phyloP scores from a whole-genome alignment of 2,329 filamentous ascomycete species.

The Fusarium begoniae region DNA sequence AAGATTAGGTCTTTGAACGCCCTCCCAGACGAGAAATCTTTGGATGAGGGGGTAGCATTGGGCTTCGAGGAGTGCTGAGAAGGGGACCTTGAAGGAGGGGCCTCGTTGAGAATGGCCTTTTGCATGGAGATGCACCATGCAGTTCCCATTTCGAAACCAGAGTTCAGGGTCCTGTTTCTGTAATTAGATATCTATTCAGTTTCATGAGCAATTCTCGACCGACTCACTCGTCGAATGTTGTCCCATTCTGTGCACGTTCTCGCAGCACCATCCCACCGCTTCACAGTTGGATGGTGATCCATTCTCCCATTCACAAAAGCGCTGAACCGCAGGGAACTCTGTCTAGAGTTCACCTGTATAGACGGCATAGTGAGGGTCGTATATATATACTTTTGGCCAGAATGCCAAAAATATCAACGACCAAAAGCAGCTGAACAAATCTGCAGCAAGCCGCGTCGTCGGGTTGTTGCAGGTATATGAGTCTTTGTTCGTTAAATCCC shows the following conservation, averaged over 20 bases:
- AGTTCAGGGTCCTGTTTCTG: constrained; percentile 73
- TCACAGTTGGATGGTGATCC: constrained; percentile 43
- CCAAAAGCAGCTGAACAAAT: constrained; percentile 13
- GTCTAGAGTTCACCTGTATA: constrained; percentile 21
- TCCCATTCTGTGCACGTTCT: constrained; percentile 58
- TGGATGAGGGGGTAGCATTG: constrained; percentile 70
- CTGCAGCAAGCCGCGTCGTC: constrained; percentile 27
- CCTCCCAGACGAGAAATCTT: constrained; percentile 54
- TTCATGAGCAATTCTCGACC: not conserved
- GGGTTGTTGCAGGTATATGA: constrained; percentile 28
- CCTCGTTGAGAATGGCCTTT: constrained; percentile 71
- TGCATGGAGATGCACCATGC: constrained; percentile 74
- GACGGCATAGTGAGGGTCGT: not conserved
- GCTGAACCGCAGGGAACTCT: constrained; percentile 37
- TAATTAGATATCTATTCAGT: constrained; percentile 1
- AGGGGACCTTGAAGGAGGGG: constrained; percentile 73
- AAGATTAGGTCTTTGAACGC: constrained; percentile 33
- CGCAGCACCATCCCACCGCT: constrained; percentile 61
- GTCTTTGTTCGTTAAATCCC: constrained; percentile 13
- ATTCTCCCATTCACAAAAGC: constrained; percentile 44
- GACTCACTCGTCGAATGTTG: constrained; percentile 56
- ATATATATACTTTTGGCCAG: not conserved
- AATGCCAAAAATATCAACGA: not conserved
- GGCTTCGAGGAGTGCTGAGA: constrained; percentile 63
- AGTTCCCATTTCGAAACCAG: constrained; percentile 74